Evolutionary conservation across 257 asterid genomes (phyloP).

Genomic region (Ajuga chamaepitys): DNA sequence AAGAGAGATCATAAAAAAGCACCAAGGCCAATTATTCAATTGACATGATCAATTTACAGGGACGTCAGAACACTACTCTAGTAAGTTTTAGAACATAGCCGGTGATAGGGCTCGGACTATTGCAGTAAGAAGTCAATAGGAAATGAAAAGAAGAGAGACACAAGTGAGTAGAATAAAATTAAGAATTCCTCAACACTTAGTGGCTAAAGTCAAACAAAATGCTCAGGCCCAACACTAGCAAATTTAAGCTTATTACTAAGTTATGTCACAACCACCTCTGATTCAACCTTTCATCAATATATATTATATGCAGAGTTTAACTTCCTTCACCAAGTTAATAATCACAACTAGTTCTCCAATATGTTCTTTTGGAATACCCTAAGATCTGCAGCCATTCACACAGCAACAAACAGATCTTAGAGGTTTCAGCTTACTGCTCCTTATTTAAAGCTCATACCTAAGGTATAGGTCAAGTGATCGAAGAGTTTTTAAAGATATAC

Average conservation of each 20-base stretch:
- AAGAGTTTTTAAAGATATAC: neutral
- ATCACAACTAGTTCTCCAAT: neutral
- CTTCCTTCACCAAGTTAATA: neutral
- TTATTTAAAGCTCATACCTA: neutral
- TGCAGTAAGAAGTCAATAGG: neutral
- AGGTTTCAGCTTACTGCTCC: neutral
- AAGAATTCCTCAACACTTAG: neutral
- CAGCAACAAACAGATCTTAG: neutral
- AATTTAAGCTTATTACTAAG: neutral
- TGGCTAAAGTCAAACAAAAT: neutral
- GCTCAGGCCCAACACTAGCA: neutral
- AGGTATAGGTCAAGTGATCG: constrained; percentile 4
- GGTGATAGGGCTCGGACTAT: neutral
- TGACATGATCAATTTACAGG: neutral
- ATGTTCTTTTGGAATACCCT: constrained; percentile 5
- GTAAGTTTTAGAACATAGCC: neutral
- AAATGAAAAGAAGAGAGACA: neutral
- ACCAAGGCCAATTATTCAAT: neutral
- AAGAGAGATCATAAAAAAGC: neutral
- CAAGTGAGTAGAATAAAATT: neutral
- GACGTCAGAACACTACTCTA: neutral
- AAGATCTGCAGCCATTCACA: neutral
- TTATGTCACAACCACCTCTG: neutral
- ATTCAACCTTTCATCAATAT: neutral
- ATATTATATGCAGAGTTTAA: neutral